Evolutionary conservation across 2,329 filamentous ascomycete species (phyloP).

Genomic region (Aspergillus tubingensis): DNA sequence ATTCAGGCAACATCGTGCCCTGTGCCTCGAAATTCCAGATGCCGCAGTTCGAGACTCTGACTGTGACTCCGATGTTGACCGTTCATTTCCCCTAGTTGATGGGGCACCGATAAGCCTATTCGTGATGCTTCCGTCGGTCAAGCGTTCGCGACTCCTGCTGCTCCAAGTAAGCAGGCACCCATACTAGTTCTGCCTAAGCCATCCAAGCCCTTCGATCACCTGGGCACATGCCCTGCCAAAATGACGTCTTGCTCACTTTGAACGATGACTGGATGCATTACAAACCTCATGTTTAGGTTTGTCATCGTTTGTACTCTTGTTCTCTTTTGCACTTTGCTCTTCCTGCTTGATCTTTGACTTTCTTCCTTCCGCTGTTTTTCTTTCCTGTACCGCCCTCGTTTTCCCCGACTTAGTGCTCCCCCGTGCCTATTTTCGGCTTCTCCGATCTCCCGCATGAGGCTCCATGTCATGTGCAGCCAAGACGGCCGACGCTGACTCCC

Average conservation of each 20-base stretch:
- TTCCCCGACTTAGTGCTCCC: too few species aligned
- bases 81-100: constrained; percentile 1
- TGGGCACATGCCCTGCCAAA: constrained; percentile 6
- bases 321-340: background rate
- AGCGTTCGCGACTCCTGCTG: constrained; percentile 1
- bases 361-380: background rate
- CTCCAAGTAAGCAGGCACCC: constrained; percentile 8
- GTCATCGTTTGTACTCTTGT: background rate
- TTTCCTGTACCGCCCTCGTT: background rate
- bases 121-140: constrained; percentile 6
- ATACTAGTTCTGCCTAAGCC: constrained; percentile 12
- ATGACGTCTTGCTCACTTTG: constrained; percentile 1
- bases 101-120: background rate
- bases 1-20: constrained; percentile 7
- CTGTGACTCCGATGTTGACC: constrained; percentile 6
- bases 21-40: constrained; percentile 4
- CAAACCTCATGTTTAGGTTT: background rate
- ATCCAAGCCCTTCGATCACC: constrained; percentile 4
- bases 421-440: background rate
- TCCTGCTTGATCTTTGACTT: background rate
- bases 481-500: background rate
- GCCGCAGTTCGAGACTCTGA: constrained; percentile 1
- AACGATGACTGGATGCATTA: background rate
- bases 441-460: constrained; percentile 3
- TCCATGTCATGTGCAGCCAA: background rate